Base-by-base conservation (phyloP, 352 stramenopile genomes). In the Phytopythium chamaehyphon region DNA sequence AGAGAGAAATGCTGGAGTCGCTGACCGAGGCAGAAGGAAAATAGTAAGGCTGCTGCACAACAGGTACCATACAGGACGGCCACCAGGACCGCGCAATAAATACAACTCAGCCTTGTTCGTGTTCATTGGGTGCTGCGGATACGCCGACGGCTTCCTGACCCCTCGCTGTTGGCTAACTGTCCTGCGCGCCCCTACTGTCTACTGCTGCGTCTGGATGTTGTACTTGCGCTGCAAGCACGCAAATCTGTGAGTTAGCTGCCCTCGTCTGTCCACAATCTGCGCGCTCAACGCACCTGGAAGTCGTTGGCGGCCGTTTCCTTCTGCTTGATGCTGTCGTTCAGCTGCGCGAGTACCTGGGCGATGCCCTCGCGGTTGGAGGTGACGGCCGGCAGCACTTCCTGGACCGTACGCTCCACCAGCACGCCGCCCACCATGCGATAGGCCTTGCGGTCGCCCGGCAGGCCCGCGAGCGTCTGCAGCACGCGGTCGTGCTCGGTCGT, bases 361-460 rank as follows among this genome's bases (percentile, higher is more conserved):
- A 94, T 90, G 16, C 82, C 80, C 40, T 94, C 77, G 59, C 79
- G 80, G 62, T 93, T 94, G 40, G 78, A 60, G 19, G 52, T 72
- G 24, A 98, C 93, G 7, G 90, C 95, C 7, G 95, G 95, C 35
- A 98, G 79, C 40, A 98, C 95, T 63, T 98, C 95, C 61, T 87
- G 61, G 21, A 98, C 95, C 31, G 94, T 98, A 42, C 95, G 93
- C 75, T 99, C 95, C 44, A 99, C 95, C 36, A 99, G 71, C 31
- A 98, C 95, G 33, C 96, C 95, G 47, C 95, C 96, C 12, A 98
- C 91, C 73, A 98, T 90, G 56, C 95, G 89, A 62, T 96, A 99
- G 6, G 95, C 95, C 61, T 96, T 91, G 58, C 94, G 79, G 53
- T 74, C 64, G 0, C 62, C 68, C 18, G 81, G 78, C 55, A 95